phyloP scores from a whole-genome alignment of 1,284 basidiomycete species.

The Irpex sp. region DNA sequence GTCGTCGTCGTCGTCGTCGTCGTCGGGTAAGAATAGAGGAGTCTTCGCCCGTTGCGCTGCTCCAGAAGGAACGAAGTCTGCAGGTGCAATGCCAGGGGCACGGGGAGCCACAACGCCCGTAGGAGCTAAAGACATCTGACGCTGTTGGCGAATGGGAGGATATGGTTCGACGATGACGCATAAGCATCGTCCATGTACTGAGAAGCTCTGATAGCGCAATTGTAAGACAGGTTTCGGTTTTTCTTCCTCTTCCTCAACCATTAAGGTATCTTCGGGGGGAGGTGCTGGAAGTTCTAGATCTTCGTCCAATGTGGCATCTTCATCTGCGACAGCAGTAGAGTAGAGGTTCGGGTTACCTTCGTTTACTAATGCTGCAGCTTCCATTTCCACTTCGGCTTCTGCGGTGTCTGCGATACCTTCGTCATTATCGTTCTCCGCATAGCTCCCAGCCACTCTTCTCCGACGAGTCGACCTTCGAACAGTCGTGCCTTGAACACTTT shows the following conservation, averaged over 20 bases:
- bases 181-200: slow-evolving; percentile 63
- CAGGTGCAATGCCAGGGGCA: slow-evolving; percentile 32
- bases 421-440: slow-evolving; percentile 23
- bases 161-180: slow-evolving; percentile 81
- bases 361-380: not conserved
- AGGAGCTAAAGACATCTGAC: slow-evolving; percentile 32
- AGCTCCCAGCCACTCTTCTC: slow-evolving; percentile 19
- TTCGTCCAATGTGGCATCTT: slow-evolving; percentile 16
- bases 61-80: slow-evolving; percentile 26
- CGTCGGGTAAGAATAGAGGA: slow-evolving; percentile 61
- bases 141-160: slow-evolving; percentile 45
- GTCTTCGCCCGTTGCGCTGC: slow-evolving; percentile 33
- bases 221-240: slow-evolving; percentile 69
- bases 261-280: slow-evolving; percentile 5
- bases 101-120: slow-evolving; percentile 23
- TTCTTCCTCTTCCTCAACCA: slow-evolving; percentile 52
- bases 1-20: slow-evolving; percentile 19
- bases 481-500: slow-evolving; percentile 1
- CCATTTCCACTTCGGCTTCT: too few relatives aligned
- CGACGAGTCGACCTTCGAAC: slow-evolving; percentile 21
- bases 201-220: slow-evolving; percentile 65
- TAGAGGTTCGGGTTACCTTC: too few relatives aligned
- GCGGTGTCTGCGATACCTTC: slow-evolving; percentile 7
- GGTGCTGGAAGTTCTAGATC: slow-evolving; percentile 18
- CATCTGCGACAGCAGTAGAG: not conserved